Percentiles rank a stretch among this genome's conserved stretches.
Evolutionary conservation across 1,284 basidiomycete genomes (phyloP).

Genomic region (Cryptococcus amylolentus): DNA sequence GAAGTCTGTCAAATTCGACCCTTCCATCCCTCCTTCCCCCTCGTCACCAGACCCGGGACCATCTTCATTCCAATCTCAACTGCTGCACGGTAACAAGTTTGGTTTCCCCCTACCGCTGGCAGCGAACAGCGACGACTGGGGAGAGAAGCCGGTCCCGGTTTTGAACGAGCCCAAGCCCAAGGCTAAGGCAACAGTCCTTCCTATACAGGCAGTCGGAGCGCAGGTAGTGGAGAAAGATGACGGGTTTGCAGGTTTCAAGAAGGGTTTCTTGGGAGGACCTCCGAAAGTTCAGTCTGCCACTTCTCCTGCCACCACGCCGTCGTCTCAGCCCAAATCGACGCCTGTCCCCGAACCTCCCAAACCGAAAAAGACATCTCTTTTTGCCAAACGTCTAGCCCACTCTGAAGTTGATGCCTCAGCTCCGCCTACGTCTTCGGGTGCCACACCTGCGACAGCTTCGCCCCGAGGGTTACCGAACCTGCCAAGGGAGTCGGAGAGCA

Average conservation of each 20-base stretch:
- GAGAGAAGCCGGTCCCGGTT: conserved; percentile 28
- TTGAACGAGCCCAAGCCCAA: conserved; percentile 29
- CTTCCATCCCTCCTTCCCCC: conserved; percentile 38
- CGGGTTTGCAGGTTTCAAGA: conserved; percentile 39
- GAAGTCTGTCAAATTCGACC: conserved; percentile 45
- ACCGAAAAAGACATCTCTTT: conserved; percentile 32
- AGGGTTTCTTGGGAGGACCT: conserved; percentile 28
- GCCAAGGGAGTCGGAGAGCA: conserved; percentile 19
- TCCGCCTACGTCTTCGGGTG: conserved; percentile 2
- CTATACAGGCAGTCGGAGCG: too few species aligned
- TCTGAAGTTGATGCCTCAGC: conserved; percentile 16
- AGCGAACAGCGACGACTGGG: conserved; percentile 8
- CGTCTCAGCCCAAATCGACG: neutral
- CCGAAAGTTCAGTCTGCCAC: neutral
- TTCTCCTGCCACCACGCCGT: neutral
- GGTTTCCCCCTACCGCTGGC: conserved; percentile 30
- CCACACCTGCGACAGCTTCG: conserved; percentile 3
- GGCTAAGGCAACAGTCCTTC: neutral
- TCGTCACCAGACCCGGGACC: conserved; percentile 20
- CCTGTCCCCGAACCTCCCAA: neutral
- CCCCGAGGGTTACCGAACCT: conserved; percentile 1
- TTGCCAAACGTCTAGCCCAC: conserved; percentile 25
- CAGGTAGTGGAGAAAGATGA: conserved; percentile 4
- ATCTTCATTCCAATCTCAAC: neutral
- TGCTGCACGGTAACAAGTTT: conserved; percentile 4